Percentiles rank a stretch among this genome's conserved stretches.
These are phyloP conservation scores for Brassica carinata DNA, from an alignment of 345 rosid species.

Conservation along the genomic window DNA sequence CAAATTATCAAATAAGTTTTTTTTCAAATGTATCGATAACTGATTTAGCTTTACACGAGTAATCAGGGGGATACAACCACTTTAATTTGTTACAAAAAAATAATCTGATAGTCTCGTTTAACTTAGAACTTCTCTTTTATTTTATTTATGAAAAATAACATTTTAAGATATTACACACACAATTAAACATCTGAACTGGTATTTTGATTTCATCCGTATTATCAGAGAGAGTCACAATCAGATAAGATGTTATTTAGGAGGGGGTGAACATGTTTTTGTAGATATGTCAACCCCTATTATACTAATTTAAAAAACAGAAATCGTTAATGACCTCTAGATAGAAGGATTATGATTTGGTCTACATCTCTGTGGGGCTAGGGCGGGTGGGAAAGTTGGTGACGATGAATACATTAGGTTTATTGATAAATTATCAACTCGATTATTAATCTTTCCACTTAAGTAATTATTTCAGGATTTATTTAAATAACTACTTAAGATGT, in stretches of 20 bases:
- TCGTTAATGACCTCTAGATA: conserved; percentile 31
- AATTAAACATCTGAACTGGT: not conserved
- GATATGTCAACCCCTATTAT: conserved; percentile 40
- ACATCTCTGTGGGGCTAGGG: conserved; percentile 32
- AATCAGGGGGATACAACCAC: not conserved
- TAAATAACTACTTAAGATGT: not conserved
- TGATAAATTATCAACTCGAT: conserved; percentile 18
- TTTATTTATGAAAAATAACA: not conserved
- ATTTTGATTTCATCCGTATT: conserved; percentile 6
- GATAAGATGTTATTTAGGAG: not conserved
- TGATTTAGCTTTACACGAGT: no score
- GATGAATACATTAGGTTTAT: conserved; percentile 33
- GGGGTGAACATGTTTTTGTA: conserved; percentile 12
- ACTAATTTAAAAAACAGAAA: conserved; percentile 20
- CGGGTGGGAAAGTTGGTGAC: conserved; percentile 46
- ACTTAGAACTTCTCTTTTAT: not conserved
- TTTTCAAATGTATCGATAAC: no score
- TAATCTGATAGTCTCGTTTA: not conserved
- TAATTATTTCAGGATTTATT: not conserved
- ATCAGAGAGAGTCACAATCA: conserved; percentile 12
- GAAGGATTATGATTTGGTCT: conserved; percentile 38
- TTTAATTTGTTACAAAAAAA: not conserved
- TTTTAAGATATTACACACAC: not conserved
- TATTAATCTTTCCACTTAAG: conserved; percentile 20
- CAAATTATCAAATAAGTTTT: no score